Evolutionary conservation across 1,139 yeast genomes (phyloP), one percentile per base, ranked within the genome.

Genomic region (Pichia kudriavzevii): DNA sequence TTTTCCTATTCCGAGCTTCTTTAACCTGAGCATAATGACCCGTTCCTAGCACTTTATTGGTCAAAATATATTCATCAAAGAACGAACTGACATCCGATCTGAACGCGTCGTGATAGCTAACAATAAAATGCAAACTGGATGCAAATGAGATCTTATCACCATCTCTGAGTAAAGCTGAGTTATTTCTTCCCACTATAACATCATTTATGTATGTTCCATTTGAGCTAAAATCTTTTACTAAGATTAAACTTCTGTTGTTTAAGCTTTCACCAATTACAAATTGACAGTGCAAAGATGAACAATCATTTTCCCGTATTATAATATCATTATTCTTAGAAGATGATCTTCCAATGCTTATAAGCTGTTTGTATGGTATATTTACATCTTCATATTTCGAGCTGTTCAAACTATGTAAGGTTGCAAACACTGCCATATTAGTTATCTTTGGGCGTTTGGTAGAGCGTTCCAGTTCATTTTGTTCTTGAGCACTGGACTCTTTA

Each of bases 11-110:
- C 16, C 67, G 61, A 3, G 85, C 85, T 44, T 79, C 84, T 50
- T 74, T 77, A 2, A 81, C 93, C 14, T 76, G 73, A 1, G 91
- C 91, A 53, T 80, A 81, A 57, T 79, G 91, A 0, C 93, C 93
- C 4, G 79, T 61, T 0, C 93, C 93, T 19, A 81, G 58, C 44
- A 77, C 74, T 38, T 63, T 65, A 0, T 83, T 82, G 5, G 42
- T 38, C 20, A 79, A 46, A 1, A 73, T 61, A 49, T 78, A 81
- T 41, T 71, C 70, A 49, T 78, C 82, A 44, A 69, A 75, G 42
- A 79, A 74, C 7, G 77, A 42, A 4, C 23, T 9, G 15, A 22
- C 35, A 60, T 31, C 49, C 45, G 42, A 30, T 52, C 32, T 30
- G 16, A 30, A 39, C 15, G 38, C 47, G 11, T 39, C 44, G 23